Conservation (phyloP, 1,284 basidiomycete genomes). For the Cutaneotrichosporon dermatis region DNA sequence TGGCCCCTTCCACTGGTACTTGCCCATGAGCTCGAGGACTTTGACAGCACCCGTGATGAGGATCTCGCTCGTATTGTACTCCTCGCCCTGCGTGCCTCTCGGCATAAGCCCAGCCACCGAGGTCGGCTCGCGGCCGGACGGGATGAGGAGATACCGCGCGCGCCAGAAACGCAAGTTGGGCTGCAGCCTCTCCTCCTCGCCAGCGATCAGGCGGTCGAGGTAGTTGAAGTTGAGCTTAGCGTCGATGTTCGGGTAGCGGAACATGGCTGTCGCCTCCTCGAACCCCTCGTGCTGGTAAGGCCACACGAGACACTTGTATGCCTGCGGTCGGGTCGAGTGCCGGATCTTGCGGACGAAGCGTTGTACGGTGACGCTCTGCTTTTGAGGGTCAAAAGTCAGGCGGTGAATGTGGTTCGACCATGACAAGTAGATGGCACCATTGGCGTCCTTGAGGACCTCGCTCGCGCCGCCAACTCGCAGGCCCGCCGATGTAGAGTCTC, state of each 20-base stretch:
- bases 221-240: conserved; percentile 48
- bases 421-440: conserved; percentile 79
- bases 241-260: conserved; percentile 59
- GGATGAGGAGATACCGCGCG: conserved; percentile 90
- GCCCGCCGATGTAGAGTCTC: conserved; percentile 54
- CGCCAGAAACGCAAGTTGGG: conserved; percentile 86
- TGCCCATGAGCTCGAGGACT: conserved; percentile 79
- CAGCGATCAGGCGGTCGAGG: conserved; percentile 62
- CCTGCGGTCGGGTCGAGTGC: conserved; percentile 58
- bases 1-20: conserved; percentile 66
- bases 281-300: conserved; percentile 82
- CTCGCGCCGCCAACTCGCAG: conserved; percentile 62
- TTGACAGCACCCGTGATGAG: conserved; percentile 86
- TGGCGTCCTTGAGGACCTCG: conserved; percentile 62
- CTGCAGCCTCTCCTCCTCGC: conserved; percentile 74
- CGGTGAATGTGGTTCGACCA: conserved; percentile 94
- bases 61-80: conserved; percentile 78
- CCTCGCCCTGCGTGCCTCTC: conserved; percentile 66
- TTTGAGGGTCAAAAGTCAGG: conserved; percentile 70
- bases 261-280: conserved; percentile 70
- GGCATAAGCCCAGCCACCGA: conserved; percentile 44
- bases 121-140: conserved; percentile 64
- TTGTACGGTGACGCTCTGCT: conserved; percentile 80
- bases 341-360: conserved; percentile 76
- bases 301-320: conserved; percentile 89